Evolutionary conservation across 352 stramenopile species (phyloP).

Genomic region (Nothophytophthora sp.): DNA sequence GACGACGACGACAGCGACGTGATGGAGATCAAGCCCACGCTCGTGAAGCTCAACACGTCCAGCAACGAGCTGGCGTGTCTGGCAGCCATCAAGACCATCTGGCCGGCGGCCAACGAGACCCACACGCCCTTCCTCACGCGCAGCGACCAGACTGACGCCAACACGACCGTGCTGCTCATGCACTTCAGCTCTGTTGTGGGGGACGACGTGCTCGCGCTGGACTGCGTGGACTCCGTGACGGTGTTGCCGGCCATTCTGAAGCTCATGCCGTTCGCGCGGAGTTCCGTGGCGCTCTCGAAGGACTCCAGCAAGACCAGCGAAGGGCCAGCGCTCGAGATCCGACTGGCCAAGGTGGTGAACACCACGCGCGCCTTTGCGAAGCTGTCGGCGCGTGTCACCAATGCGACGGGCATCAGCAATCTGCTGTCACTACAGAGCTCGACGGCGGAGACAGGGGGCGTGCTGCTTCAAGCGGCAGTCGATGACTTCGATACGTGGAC

Average conservation of each 20-base stretch:
- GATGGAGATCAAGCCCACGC: constrained; percentile 47
- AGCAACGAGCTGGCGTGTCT: constrained; percentile 48
- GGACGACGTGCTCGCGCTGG: constrained; percentile 44
- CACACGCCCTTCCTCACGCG: constrained; percentile 74
- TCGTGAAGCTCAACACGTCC: constrained; percentile 48
- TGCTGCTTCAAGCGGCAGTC: constrained; percentile 40
- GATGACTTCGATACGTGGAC: constrained; percentile 68
- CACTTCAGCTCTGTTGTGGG: constrained; percentile 47
- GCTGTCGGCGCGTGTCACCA: constrained; percentile 27
- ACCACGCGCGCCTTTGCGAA: constrained; percentile 21
- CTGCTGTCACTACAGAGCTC: constrained; percentile 27
- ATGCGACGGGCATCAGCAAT: constrained; percentile 53
- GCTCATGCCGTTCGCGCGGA: constrained; percentile 72
- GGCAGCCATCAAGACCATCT: constrained; percentile 40
- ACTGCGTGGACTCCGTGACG: constrained; percentile 54
- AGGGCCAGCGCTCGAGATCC: constrained; percentile 45
- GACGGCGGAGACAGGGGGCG: constrained; percentile 24
- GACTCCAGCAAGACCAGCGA: constrained; percentile 23
- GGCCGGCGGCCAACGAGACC: constrained; percentile 38
- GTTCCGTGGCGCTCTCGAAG: constrained; percentile 37
- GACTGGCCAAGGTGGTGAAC: constrained; percentile 41
- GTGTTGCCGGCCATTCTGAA: constrained; percentile 66
- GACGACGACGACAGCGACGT: constrained; percentile 15
- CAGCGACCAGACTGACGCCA: constrained; percentile 43
- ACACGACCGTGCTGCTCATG: constrained; percentile 57